Base-by-base conservation (phyloP, 257 asterid genomes). In the Solanum lycopersicoides region DNA sequence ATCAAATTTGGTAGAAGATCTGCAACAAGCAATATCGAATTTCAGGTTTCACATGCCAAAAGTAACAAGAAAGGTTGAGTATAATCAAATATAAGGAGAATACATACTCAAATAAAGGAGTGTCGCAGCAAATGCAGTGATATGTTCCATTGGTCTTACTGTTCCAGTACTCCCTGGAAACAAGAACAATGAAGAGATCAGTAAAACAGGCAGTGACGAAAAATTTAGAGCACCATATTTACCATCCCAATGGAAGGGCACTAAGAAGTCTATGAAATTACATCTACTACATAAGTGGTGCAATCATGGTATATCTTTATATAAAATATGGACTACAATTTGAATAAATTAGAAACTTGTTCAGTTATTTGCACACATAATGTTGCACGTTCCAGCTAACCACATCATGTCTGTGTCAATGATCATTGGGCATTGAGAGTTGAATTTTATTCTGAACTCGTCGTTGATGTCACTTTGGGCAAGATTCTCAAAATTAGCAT, bases 41-140 rank as follows among this genome's bases (percentile, higher is more conserved):
- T 87, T 50, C 53, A 83, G 86, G 39, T 84, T 59, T 2, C 53
- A 53, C 59, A 7, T 50, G 44, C 1, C 85, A 28, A 7, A 47
- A 47, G 28, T 80, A 28, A 16, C 16, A 9, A 79, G 41, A 16
- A 15, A 0, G 14, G 28, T 47, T 80, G 45, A 65, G 66, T 39
- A 83, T 20, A 37, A 71, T 45, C 68, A 30, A 39, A 86, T 75
- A 74, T 3, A 20, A 47, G 53, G 16, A 65, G 35, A 82, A 12
- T 47, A 80, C 98, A 89, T 88, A 95, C 99, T 94, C 98, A 18
- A 94, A 96, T 85, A 96, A 92, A 72, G 98, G 95, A 90, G 98
- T 91, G 89, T 96, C 97, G 0, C 99, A 95, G 92, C 98, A 96
- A 88, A 96, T 90, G 93, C 98, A 96, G 77, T 93, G 95, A 94